These are phyloP conservation scores for Capsicum chinense DNA, from an alignment of 257 asterid species.

Conservation along the genomic window DNA sequence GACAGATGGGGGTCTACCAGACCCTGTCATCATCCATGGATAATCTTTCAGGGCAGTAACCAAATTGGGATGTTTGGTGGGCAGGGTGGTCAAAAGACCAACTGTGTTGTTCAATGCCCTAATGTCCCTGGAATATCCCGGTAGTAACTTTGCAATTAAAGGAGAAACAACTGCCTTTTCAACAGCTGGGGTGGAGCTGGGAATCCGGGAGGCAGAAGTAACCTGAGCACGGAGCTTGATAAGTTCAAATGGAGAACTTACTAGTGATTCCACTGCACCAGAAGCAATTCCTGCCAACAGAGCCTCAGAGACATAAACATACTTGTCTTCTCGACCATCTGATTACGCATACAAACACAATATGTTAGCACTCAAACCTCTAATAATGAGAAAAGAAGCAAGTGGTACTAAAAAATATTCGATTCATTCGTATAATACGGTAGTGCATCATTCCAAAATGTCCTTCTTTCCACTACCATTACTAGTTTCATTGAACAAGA, in stretches of 20 bases:
- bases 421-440: not conserved
- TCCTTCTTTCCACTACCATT: not conserved
- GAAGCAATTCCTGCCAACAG: conserved; percentile 83
- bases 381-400: not conserved
- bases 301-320: conserved; percentile 66
- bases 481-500: not conserved
- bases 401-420: not conserved
- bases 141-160: conserved; percentile 63
- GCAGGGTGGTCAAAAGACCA: conserved; percentile 72
- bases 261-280: conserved; percentile 59
- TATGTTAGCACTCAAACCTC: not conserved
- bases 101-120: conserved; percentile 63
- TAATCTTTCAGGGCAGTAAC: conserved; percentile 68
- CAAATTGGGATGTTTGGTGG: conserved; percentile 58
- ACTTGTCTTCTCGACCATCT: conserved; percentile 74
- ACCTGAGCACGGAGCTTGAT: conserved; percentile 89
- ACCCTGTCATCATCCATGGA: conserved; percentile 99
- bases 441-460: not conserved
- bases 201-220: conserved; percentile 72
- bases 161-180: conserved; percentile 56
- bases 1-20: conserved; percentile 86
- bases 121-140: conserved; percentile 64
- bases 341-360: conserved; percentile 17
- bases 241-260: conserved; percentile 74
- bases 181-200: conserved; percentile 43